Evolutionary conservation across 176 grass and related monocot species (phyloP).

Genomic region (Saccharum spontaneum): DNA sequence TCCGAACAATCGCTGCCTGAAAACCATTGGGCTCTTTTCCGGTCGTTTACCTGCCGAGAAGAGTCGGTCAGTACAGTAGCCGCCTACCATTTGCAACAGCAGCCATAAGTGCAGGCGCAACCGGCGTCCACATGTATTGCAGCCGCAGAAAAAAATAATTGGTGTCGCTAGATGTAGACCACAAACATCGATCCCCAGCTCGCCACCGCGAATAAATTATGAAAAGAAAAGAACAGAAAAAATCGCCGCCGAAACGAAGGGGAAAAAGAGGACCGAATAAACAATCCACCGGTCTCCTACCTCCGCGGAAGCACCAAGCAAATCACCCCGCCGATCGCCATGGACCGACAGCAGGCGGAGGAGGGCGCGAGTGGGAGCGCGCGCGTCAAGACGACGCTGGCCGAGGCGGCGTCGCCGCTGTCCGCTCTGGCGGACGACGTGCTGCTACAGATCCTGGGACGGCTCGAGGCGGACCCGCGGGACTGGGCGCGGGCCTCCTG

Average conservation of each 20-base stretch:
- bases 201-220: background rate
- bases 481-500: constrained; percentile 73
- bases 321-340: background rate
- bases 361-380: background rate
- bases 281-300: background rate
- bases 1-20: too few species aligned
- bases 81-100: background rate
- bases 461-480: constrained; percentile 66
- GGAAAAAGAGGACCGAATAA: background rate
- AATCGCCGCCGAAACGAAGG: background rate
- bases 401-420: background rate
- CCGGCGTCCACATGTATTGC: constrained; percentile 17
- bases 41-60: too few species aligned
- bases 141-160: background rate
- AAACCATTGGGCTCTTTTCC: too few species aligned
- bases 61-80: background rate
- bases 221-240: background rate
- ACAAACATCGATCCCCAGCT: background rate
- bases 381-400: background rate
- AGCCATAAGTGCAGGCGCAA: background rate
- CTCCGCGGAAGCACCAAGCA: background rate
- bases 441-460: constrained; percentile 71
- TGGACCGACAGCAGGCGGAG: background rate
- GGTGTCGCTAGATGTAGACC: constrained; percentile 2
- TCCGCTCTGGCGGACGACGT: constrained; percentile 68